Conservation (phyloP, 2,329 filamentous ascomycete genomes). For the Albophoma yamanashiensis region DNA sequence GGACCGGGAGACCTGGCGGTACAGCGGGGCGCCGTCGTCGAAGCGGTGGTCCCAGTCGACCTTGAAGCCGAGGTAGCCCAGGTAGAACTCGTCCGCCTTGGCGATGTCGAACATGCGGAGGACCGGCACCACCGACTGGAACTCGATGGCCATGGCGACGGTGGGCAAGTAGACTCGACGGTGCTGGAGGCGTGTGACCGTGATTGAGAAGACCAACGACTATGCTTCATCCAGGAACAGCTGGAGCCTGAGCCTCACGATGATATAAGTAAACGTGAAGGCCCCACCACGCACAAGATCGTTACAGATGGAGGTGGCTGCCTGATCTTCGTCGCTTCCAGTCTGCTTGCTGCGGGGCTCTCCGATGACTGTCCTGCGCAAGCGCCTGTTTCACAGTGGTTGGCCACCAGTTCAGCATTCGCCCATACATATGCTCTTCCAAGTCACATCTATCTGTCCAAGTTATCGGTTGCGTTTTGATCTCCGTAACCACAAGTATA, state of each 20-base stretch:
- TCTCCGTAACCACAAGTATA: neutral
- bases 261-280: neutral
- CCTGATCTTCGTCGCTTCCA: neutral
- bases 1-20: slow-evolving; percentile 8
- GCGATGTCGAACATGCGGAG: slow-evolving; percentile 9
- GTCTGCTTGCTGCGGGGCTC: neutral
- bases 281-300: neutral
- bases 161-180: neutral
- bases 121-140: slow-evolving; percentile 7
- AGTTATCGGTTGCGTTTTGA: neutral
- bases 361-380: neutral
- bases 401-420: neutral
- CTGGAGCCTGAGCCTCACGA: neutral
- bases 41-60: slow-evolving; percentile 10
- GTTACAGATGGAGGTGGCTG: neutral
- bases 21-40: slow-evolving; percentile 8
- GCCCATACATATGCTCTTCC: neutral
- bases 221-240: neutral
- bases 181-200: neutral
- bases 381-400: neutral
- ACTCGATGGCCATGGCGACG: slow-evolving; percentile 2
- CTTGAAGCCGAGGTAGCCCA: slow-evolving; percentile 8
- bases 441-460: too few species aligned
- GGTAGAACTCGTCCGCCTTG: slow-evolving; percentile 11
- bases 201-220: neutral